Percentiles rank a stretch among this genome's conserved stretches.
These are phyloP conservation scores for Xylaria bambusicola DNA, from an alignment of 495 filamentous ascomycete species.

Conservation along the genomic window DNA sequence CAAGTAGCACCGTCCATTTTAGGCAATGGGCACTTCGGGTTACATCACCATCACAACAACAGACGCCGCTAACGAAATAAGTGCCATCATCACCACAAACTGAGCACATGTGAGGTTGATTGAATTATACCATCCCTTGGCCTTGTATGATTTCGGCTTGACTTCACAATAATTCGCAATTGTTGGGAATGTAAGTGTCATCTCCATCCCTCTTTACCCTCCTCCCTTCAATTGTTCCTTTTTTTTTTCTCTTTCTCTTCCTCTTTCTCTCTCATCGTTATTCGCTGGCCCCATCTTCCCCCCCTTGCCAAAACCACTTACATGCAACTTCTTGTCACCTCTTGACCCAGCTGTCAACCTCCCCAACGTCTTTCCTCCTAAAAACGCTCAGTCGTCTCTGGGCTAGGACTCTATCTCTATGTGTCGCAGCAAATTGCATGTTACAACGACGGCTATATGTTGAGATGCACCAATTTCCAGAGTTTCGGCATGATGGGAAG, in stretches of 20 bases:
- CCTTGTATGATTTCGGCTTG: background rate
- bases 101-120: background rate
- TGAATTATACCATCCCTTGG: background rate
- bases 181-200: conserved; percentile 5
- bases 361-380: too few relatives aligned
- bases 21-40: conserved; percentile 16
- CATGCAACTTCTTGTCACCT: background rate
- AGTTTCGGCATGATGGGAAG: background rate
- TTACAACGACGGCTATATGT: background rate
- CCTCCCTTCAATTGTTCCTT: background rate
- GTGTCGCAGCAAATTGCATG: background rate
- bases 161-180: background rate
- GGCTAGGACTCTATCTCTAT: background rate
- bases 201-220: background rate
- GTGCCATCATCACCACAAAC: background rate
- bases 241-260: background rate
- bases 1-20: conserved; percentile 13
- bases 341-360: background rate
- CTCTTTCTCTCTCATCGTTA: too few relatives aligned
- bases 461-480: background rate
- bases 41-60: conserved; percentile 10
- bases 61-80: conserved; percentile 2
- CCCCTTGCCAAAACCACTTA: too few relatives aligned
- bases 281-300: too few relatives aligned
- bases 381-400: too few relatives aligned